Conservation (phyloP, 2,329 filamentous ascomycete genomes). For the Cordyceps farinosa region DNA sequence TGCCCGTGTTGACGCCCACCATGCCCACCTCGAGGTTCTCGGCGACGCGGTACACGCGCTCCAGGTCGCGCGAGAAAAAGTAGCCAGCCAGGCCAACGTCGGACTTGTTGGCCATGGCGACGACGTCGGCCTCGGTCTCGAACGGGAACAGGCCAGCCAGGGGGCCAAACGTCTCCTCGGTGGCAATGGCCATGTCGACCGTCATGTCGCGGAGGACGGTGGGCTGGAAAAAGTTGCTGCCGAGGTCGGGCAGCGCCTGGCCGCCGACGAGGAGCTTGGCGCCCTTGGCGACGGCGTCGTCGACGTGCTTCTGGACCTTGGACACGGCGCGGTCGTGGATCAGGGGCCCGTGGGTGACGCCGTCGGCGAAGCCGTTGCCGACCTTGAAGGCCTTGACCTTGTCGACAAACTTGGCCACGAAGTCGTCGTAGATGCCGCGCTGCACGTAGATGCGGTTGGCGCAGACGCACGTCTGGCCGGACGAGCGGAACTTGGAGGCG, state of each 20-base stretch:
- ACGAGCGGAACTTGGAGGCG: conserved; percentile 86
- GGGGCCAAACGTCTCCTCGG: conserved; percentile 93
- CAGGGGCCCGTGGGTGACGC: conserved; percentile 73
- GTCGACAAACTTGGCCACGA: conserved; percentile 64
- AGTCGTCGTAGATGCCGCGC: conserved; percentile 71
- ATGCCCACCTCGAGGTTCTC: conserved; percentile 79
- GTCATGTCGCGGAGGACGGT: conserved; percentile 89
- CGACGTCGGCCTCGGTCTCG: conserved; percentile 82
- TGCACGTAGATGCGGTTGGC: conserved; percentile 83
- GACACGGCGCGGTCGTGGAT: conserved; percentile 79
- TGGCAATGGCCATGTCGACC: conserved; percentile 75
- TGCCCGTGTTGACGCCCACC: conserved; percentile 78
- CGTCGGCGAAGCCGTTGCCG: conserved; percentile 67
- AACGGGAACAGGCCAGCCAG: conserved; percentile 89
- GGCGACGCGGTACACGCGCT: conserved; percentile 58
- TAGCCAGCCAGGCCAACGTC: conserved; percentile 91
- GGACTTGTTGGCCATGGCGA: conserved; percentile 73
- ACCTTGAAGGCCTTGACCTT: conserved; percentile 73
- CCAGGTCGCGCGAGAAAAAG: conserved; percentile 72
- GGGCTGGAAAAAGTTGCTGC: conserved; percentile 82
- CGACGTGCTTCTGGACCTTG: conserved; percentile 78
- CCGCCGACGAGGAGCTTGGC: conserved; percentile 74
- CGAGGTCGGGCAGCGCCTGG: conserved; percentile 67
- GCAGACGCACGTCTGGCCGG: conserved; percentile 93
- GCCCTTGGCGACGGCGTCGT: conserved; percentile 74